A percentile compares a stretch with the other conserved stretches of the same genome.
Conservation (phyloP, 78 protist species). For the Dictyostelium discoideum region DNA sequence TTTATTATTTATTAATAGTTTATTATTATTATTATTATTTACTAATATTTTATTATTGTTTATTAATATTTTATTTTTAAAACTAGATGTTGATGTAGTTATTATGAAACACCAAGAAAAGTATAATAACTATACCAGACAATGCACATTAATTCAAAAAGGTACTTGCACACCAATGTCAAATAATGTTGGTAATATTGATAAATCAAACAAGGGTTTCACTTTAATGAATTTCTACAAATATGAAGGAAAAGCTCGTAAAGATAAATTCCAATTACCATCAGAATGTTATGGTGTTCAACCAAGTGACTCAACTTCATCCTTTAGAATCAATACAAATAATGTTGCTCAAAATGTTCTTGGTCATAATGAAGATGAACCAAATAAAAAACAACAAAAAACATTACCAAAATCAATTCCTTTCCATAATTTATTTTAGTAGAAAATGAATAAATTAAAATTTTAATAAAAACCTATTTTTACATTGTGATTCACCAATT, state of each 20-base stretch:
- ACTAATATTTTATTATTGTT: too few relatives aligned
- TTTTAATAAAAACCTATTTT: too few relatives aligned
- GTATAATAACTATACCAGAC: background rate
- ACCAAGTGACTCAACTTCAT: background rate
- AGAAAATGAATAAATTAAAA: too few relatives aligned
- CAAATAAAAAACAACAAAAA: background rate
- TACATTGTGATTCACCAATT: too few relatives aligned
- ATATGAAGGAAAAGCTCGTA: background rate
- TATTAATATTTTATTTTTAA: background rate
- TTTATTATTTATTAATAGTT: too few relatives aligned
- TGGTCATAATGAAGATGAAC: background rate
- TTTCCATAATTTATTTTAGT: background rate
- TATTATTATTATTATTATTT: too few relatives aligned
- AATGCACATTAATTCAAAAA: background rate
- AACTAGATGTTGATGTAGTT: background rate
- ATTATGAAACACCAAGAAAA: background rate
- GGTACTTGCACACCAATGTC: background rate
- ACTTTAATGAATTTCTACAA: background rate
- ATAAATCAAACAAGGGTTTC: background rate
- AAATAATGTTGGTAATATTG: background rate
- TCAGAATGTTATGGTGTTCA: background rate
- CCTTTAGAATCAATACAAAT: background rate
- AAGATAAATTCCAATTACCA: background rate
- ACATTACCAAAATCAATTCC: background rate
- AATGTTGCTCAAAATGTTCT: background rate